Percentiles rank a stretch among this genome's conserved stretches.
These are phyloP conservation scores for Turnera subulata DNA, from an alignment of 345 rosid genomes.

Conservation along the genomic window DNA sequence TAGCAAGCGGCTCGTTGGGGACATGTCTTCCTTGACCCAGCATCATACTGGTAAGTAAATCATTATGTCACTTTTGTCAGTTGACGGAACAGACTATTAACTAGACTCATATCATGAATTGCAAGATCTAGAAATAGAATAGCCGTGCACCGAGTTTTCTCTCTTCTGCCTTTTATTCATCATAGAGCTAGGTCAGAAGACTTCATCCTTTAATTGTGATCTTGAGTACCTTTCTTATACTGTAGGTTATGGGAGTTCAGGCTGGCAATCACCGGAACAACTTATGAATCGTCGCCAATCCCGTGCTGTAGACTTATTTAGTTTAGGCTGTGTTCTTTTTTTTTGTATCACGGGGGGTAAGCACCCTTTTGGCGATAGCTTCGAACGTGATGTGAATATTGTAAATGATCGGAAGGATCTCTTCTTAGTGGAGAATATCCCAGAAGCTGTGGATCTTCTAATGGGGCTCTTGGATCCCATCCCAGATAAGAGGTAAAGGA, in stretches of 20 bases:
- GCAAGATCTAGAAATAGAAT: too few species aligned
- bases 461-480: slow-evolving; percentile 52
- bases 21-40: slow-evolving; percentile 80
- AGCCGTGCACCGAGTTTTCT: too few species aligned
- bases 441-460: slow-evolving; percentile 79
- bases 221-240: slow-evolving; percentile 3
- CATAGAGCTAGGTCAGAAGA: not conserved
- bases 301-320: slow-evolving; percentile 77
- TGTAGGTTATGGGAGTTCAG: slow-evolving; percentile 91
- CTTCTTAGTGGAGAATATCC: slow-evolving; percentile 55
- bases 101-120: not conserved
- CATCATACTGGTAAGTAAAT: slow-evolving; percentile 57
- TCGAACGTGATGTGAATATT: slow-evolving; percentile 84
- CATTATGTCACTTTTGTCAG: not conserved
- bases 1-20: slow-evolving; percentile 65
- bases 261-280: slow-evolving; percentile 99
- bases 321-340: slow-evolving; percentile 85
- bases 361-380: slow-evolving; percentile 78
- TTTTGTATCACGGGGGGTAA: slow-evolving; percentile 70
- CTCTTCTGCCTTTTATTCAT: not conserved
- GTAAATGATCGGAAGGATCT: slow-evolving; percentile 64
- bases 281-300: slow-evolving; percentile 84
- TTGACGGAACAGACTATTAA: not conserved
- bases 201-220: not conserved
- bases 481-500: slow-evolving; percentile 72